Evolutionary conservation across 441 rosid species (phyloP).

Genomic region (Erodium moschatum): DNA sequence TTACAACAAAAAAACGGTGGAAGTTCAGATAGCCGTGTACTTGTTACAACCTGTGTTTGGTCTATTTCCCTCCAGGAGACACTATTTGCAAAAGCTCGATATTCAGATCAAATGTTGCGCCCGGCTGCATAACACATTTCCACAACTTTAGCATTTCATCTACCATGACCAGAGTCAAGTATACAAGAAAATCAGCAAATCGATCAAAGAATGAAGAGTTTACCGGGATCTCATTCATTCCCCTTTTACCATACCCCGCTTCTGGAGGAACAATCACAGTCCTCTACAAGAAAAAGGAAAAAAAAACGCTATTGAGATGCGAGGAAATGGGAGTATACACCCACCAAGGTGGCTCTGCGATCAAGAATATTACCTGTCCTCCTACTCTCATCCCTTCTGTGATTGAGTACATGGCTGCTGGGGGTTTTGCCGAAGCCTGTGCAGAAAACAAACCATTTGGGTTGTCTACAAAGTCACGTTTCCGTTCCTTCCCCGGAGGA

Average conservation of each 20-base stretch:
- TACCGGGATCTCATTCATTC: constrained; percentile 95
- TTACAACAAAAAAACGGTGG: background rate
- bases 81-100: constrained; percentile 70
- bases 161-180: background rate
- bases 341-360: background rate
- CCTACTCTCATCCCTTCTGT: constrained; percentile 87
- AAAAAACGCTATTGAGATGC: too few relatives aligned
- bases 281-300: constrained; percentile 43
- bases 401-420: constrained; percentile 69
- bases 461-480: constrained; percentile 70
- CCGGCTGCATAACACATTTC: constrained; percentile 46
- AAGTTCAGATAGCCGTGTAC: background rate
- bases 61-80: constrained; percentile 37
- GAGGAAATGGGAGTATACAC: background rate
- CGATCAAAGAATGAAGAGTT: background rate
- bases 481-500: constrained; percentile 74
- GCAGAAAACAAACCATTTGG: constrained; percentile 92
- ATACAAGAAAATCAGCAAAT: constrained; percentile 6
- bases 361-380: constrained; percentile 54
- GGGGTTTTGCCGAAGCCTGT: constrained; percentile 93
- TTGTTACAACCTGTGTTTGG: background rate
- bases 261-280: constrained; percentile 79
- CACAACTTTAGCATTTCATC: background rate
- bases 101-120: constrained; percentile 64
- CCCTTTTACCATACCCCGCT: constrained; percentile 70